Conservation (phyloP, 768 basidiomycete species). For the Tylopilus sp. region DNA sequence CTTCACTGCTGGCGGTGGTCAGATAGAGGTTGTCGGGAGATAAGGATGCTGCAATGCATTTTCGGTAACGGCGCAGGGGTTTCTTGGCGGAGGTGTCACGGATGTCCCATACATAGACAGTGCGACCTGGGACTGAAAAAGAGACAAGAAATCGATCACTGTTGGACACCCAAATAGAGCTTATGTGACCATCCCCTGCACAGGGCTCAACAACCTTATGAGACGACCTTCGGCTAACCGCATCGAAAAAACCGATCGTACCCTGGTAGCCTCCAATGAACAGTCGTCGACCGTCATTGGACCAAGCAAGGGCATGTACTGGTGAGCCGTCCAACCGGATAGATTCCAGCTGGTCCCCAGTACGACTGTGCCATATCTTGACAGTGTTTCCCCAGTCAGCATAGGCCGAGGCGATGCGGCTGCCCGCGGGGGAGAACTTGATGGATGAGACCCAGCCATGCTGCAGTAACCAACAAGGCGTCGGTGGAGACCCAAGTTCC, state of each 20-base stretch:
- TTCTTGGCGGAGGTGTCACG: background rate
- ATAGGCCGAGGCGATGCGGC: slow-evolving; percentile 3
- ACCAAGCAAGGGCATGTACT: slow-evolving; percentile 14
- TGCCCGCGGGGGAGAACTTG: slow-evolving; percentile 17
- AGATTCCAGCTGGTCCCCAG: slow-evolving; percentile 4
- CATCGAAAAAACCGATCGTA: slow-evolving; percentile 11
- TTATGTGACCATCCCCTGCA: background rate
- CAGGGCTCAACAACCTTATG: background rate
- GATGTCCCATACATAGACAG: slow-evolving; percentile 16
- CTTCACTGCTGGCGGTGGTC: background rate
- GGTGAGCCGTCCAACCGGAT: background rate
- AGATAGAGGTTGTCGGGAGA: slow-evolving; percentile 8
- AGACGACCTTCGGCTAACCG: background rate
- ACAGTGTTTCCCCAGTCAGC: background rate
- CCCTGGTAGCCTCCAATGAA: slow-evolving; percentile 12
- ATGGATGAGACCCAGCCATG: background rate
- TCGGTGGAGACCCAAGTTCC: background rate
- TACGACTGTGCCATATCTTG: slow-evolving; percentile 13
- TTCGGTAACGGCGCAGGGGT: background rate
- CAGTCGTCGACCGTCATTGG: slow-evolving; percentile 11
- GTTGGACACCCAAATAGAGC: too few relatives aligned
- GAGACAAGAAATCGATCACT: too few relatives aligned
- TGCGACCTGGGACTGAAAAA: too few relatives aligned
- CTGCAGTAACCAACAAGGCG: background rate
- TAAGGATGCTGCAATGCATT: background rate